These are phyloP conservation scores for Plasmodium vivax DNA, from an alignment of 169 alveolate genomes.

Conservation along the genomic window DNA sequence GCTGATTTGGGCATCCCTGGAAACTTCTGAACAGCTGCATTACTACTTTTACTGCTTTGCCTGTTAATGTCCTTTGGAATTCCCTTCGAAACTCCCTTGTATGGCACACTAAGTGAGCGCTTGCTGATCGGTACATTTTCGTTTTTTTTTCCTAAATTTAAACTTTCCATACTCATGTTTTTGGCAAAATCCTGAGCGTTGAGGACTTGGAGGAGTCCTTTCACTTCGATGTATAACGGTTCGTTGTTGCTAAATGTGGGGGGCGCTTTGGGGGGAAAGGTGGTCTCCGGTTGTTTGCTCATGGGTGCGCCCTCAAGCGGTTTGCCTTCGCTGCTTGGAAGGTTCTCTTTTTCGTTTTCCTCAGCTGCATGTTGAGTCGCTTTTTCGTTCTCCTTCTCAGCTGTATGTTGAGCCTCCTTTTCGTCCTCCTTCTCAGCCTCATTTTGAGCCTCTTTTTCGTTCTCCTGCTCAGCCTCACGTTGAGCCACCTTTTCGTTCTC, in stretches of 20 bases:
- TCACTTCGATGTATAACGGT: slow-evolving; percentile 64
- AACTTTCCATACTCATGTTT: slow-evolving; percentile 18
- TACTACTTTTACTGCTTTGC: slow-evolving; percentile 23
- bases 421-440: slow-evolving; percentile 11
- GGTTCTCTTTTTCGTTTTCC: not conserved
- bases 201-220: slow-evolving; percentile 66
- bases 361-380: no score
- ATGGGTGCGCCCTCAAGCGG: not conserved
- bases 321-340: not conserved
- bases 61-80: slow-evolving; percentile 14
- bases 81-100: slow-evolving; percentile 35
- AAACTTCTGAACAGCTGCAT: slow-evolving; percentile 5
- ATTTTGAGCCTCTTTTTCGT: not conserved
- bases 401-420: not conserved
- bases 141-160: not conserved
- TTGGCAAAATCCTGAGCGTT: slow-evolving; percentile 64
- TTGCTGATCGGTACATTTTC: slow-evolving; percentile 17
- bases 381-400: slow-evolving; percentile 9
- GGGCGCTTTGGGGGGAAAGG: slow-evolving; percentile 10
- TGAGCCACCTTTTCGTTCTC: slow-evolving; percentile 7
- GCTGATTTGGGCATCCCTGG: slow-evolving; percentile 21
- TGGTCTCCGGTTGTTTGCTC: not conserved
- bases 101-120: slow-evolving; percentile 62
- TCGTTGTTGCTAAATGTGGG: not conserved
- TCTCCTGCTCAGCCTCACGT: not conserved